Evolutionary conservation across 2,329 filamentous ascomycete genomes (phyloP).

Genomic region (Diplodia intermedia): DNA sequence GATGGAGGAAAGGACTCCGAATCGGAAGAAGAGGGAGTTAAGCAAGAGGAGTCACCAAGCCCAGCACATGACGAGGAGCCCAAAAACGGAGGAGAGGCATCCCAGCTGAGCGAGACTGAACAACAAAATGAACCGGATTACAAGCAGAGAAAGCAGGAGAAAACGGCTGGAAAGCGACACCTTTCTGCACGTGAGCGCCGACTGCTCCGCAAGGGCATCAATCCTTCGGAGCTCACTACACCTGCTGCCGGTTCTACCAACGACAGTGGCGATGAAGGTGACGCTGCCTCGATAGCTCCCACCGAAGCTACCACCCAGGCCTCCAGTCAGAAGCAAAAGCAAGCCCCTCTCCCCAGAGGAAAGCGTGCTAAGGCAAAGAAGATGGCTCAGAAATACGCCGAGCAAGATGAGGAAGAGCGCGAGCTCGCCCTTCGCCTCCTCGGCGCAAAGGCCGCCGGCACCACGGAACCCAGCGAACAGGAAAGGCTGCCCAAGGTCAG

Average conservation of each 20-base stretch:
- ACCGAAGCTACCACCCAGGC: slow-evolving; percentile 37
- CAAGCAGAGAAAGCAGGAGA: slow-evolving; percentile 35
- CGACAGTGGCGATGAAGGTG: slow-evolving; percentile 38
- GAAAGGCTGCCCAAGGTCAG: slow-evolving; percentile 68
- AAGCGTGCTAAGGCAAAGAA: slow-evolving; percentile 87
- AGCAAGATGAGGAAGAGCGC: slow-evolving; percentile 95
- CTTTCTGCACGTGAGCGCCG: slow-evolving; percentile 50
- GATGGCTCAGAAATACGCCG: slow-evolving; percentile 84
- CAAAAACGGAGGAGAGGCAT: slow-evolving; percentile 38
- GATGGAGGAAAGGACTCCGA: slow-evolving; percentile 29
- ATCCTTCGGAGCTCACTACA: slow-evolving; percentile 33
- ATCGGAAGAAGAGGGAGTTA: slow-evolving; percentile 19
- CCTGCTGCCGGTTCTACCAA: slow-evolving; percentile 34
- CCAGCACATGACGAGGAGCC: slow-evolving; percentile 36
- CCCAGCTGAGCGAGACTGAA: slow-evolving; percentile 30
- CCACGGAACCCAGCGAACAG: slow-evolving; percentile 70
- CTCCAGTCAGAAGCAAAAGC: slow-evolving; percentile 32
- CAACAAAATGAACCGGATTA: slow-evolving; percentile 40
- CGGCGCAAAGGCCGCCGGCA: slow-evolving; percentile 72
- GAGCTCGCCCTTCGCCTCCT: slow-evolving; percentile 82
- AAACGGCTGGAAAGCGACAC: slow-evolving; percentile 42
- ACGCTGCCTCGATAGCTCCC: slow-evolving; percentile 41
- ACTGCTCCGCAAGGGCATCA: slow-evolving; percentile 46
- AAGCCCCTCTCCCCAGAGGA: slow-evolving; percentile 62
- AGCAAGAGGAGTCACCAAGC: neutral